Base-by-base conservation (phyloP, 257 asterid genomes). In the Salvia hispanica region DNA sequence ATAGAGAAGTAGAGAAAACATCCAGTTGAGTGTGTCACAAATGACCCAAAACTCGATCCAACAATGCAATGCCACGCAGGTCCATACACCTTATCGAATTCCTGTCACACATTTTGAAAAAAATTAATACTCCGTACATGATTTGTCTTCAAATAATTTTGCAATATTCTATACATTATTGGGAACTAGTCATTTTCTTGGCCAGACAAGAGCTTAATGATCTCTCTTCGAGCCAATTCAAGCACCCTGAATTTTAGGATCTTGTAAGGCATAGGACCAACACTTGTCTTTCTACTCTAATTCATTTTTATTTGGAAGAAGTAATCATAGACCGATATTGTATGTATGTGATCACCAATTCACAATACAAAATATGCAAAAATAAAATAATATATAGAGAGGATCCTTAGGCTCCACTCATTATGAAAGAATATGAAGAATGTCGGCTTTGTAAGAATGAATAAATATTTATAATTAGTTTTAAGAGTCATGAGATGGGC, bases 1-100 rank as follows among this genome's bases (percentile, higher is more conserved):
- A 86, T 80, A 0, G 88, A 77, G 80, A 88, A 88, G 75, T 88
- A 88, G 53, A 86, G 78, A 72, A 86, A 88, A 50, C 93, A 67
- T 12, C 96, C 91, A 0, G 89, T 86, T 34, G 96, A 71, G 33
- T 86, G 94, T 6, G 96, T 88, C 9, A 88, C 96, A 55, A 77
- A 88, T 64, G 96, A 86, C 13, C 96, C 96, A 56, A 88, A 88
- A 73, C 89, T 84, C 18, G 91, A 81, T 62, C 96, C 96, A 64
- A 86, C 96, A 0, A 88, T 84, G 72, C 96, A 88, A 70, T 86
- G 96, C 96, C 94, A 88, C 53, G 96, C 87, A 53, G 91, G 85
- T 68, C 96, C 94, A 68, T 86, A 86, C 34, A 81, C 84, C 77
- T 81, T 84, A 62, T 88, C 96, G 66, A 88, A 86, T 63, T 88